These are phyloP conservation scores for Rhodotorula mucilaginosa DNA, from an alignment of 1,284 basidiomycete genomes.

Conservation along the genomic window DNA sequence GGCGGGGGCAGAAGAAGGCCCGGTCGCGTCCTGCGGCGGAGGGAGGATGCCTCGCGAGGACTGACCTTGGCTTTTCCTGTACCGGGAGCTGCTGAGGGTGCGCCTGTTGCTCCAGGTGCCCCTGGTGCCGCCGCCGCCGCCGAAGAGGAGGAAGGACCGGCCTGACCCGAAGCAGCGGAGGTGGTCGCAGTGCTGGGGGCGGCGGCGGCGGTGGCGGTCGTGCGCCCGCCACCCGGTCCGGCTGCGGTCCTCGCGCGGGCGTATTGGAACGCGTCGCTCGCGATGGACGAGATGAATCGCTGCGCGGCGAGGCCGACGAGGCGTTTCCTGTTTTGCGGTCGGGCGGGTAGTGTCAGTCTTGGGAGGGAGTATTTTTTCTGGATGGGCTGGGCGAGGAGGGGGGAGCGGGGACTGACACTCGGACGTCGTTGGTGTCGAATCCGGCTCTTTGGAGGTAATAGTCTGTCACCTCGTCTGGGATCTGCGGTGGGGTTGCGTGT, in stretches of 20 bases:
- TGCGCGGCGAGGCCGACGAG: conserved; percentile 93
- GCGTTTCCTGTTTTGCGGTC: conserved; percentile 47
- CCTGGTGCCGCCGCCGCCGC: neutral
- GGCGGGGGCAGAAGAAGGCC: too few relatives aligned
- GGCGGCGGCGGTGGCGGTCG: neutral
- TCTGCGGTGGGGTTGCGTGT: conserved; percentile 55
- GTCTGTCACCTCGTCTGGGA: conserved; percentile 97
- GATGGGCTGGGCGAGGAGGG: too few relatives aligned
- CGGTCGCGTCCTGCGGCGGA: too few relatives aligned
- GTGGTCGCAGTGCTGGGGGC: neutral
- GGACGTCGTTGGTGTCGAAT: conserved; percentile 91
- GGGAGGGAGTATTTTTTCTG: neutral
- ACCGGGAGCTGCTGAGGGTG: neutral
- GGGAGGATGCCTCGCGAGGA: neutral
- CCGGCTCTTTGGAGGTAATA: conserved; percentile 95
- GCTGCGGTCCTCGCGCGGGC: conserved; percentile 78
- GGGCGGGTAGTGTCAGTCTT: neutral
- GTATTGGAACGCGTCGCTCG: conserved; percentile 95
- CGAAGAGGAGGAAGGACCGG: neutral
- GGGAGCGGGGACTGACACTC: conserved; percentile 61
- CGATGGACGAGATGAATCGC: conserved; percentile 97
- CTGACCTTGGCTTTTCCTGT: conserved; percentile 27
- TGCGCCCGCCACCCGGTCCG: conserved; percentile 49
- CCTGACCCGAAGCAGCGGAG: neutral
- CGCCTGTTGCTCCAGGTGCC: neutral